Base-by-base conservation (phyloP, 1,284 basidiomycete species). In the Sutorius eximius region DNA sequence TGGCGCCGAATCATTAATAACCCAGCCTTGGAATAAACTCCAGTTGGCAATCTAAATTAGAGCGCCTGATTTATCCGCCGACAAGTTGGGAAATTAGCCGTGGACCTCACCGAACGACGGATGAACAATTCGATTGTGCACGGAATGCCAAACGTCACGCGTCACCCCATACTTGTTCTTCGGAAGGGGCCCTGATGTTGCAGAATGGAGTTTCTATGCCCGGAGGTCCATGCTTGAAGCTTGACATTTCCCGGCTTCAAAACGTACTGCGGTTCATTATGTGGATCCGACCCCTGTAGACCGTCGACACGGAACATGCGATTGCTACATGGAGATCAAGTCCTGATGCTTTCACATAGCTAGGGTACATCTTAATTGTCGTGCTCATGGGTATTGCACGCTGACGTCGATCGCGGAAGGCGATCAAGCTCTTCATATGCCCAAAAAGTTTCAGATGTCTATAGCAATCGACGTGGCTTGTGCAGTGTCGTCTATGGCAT, bases 171-270 rank as follows among this genome's bases (percentile, higher is more conserved):
- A 30, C 56, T 16, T 30, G 9, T 18, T 48, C 22, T 47, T 47
- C 42, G 41, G n/a, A 11, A n/a, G n/a, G n/a, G n/a, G n/a, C n/a
- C n/a, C n/a, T n/a, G n/a, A n/a, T n/a, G n/a, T 32, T 34, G 63
- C 16, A 69, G 62, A 24, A 73, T 55, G 4, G 20, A 27, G 11
- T 72, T 63, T 2, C 67, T 59, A 9, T 1, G 2, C 58, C 50
- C 57, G 3, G 55, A 44, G 4, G 34, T 7, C 65, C 63, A 67
- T 10, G 57, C 63, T 6, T 46, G 54, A 24, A n/a, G n/a, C n/a
- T n/a, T n/a, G n/a, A n/a, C n/a, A 18, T 29, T 41, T 59, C 15
- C 52, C 29, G n/a, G 30, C 38, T 52, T 68, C 65, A 13, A 57
- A 45, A 15, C 2, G 2, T 7, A 45, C 56, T 48, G 34, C n/a